Percentiles rank a stretch among this genome's conserved stretches.
Evolutionary conservation across 345 rosid genomes (phyloP).

Genomic region (Linum tenue): DNA sequence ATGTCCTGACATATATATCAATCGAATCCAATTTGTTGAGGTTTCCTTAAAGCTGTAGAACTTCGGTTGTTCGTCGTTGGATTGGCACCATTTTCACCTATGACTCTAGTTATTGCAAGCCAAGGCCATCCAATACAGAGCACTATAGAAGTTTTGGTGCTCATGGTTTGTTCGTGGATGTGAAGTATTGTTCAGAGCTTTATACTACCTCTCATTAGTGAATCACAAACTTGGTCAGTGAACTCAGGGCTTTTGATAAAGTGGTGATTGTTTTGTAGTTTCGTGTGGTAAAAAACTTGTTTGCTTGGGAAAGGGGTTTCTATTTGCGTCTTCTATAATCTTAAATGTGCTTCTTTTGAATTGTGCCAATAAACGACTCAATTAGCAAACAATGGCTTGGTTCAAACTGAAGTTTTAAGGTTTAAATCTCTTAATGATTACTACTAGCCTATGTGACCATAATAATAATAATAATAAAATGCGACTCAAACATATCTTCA

Average conservation of each 20-base stretch:
- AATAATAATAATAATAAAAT: no score
- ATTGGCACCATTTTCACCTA: slow-evolving; percentile 83
- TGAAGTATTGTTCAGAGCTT: neutral
- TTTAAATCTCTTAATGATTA: no score
- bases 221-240: slow-evolving; percentile 69
- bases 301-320: slow-evolving; percentile 85
- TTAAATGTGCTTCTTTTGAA: slow-evolving; percentile 39
- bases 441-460: no score
- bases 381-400: no score
- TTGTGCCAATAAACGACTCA: slow-evolving; percentile 89
- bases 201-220: slow-evolving; percentile 59
- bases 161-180: neutral
- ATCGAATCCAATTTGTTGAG: no score
- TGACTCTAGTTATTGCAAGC: slow-evolving; percentile 78
- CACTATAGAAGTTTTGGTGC: neutral
- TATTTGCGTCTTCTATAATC: slow-evolving; percentile 63
- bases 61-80: slow-evolving; percentile 82
- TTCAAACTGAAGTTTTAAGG: no score
- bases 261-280: slow-evolving; percentile 87
- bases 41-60: slow-evolving; percentile 55
- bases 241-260: slow-evolving; percentile 71
- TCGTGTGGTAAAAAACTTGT: slow-evolving; percentile 90
- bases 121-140: slow-evolving; percentile 54
- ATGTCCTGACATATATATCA: no score
- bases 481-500: no score